Percentiles rank a stretch among this genome's conserved stretches.
phyloP scores from a whole-genome alignment of 805 yeast genomes.

The Lachancea sp. region DNA sequence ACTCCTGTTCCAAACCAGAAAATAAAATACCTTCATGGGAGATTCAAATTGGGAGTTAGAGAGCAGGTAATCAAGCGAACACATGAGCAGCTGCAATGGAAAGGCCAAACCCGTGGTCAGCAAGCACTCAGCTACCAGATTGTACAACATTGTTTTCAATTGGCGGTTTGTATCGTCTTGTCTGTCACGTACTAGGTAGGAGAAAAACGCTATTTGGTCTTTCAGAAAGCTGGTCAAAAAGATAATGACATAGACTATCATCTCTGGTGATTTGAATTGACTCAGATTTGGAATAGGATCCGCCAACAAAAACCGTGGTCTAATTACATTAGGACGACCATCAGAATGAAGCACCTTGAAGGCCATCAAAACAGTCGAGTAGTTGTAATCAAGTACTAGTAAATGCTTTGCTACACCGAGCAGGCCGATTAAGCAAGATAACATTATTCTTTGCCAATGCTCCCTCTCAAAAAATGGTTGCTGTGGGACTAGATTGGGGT shows the following conservation, averaged over 20 bases:
- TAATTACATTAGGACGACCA: not conserved
- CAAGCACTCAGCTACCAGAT: constrained; percentile 2
- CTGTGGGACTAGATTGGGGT: not conserved
- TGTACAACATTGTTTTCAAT: not conserved
- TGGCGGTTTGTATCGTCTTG: not conserved
- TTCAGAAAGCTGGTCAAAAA: not conserved
- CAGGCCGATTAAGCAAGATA: not conserved
- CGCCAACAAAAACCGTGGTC: not conserved
- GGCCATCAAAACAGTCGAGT: not conserved
- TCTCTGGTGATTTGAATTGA: not conserved
- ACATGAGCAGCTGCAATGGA: constrained; percentile 1
- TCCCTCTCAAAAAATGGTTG: not conserved
- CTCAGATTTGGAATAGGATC: not conserved
- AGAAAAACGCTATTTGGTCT: not conserved
- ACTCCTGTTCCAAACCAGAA: constrained; percentile 1
- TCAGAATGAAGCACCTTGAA: not conserved
- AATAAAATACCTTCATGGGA: constrained; percentile 1
- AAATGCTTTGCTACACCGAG: not conserved
- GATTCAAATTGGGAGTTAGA: constrained; percentile 1
- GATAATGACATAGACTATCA: not conserved
- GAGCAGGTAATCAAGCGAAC: constrained; percentile 4
- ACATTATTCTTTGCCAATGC: not conserved
- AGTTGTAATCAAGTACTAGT: not conserved
- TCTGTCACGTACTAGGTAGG: not conserved
- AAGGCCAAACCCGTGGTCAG: constrained; percentile 3